Conservation (phyloP, 768 basidiomycete genomes). For the Crucibulum laeve region DNA sequence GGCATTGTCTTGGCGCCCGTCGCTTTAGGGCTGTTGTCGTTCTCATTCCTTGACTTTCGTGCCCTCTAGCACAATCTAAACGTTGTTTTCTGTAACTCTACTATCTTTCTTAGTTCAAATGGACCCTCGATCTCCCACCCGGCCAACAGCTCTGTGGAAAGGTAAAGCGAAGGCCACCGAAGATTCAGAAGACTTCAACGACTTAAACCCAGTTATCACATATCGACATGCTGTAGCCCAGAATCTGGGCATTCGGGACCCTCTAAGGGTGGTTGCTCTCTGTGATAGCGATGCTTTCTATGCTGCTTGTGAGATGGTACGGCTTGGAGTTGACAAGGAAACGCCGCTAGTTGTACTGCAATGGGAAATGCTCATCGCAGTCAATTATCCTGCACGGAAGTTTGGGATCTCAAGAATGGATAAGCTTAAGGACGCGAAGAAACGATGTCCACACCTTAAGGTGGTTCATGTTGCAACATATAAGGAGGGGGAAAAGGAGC, state of each 20-base stretch:
- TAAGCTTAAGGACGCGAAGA: conserved; percentile 75
- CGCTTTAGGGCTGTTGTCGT: too few relatives aligned
- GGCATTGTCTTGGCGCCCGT: too few relatives aligned
- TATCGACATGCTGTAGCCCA: conserved; percentile 74
- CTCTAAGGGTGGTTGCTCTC: conserved; percentile 80
- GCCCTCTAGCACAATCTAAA: too few relatives aligned
- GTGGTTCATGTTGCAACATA: conserved; percentile 96
- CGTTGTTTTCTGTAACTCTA: too few relatives aligned
- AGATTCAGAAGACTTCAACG: conserved; percentile 51
- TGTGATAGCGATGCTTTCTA: conserved; percentile 90
- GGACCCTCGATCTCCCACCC: too few relatives aligned
- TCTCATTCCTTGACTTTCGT: too few relatives aligned
- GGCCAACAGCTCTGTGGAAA: conserved; percentile 35
- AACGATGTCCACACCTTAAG: conserved; percentile 78
- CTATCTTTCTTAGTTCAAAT: too few relatives aligned
- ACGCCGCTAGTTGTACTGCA: conserved; percentile 80
- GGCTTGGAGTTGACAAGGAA: conserved; percentile 58
- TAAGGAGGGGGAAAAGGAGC: conserved; percentile 80
- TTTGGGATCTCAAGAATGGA: conserved; percentile 94
- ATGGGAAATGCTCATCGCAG: conserved; percentile 88
- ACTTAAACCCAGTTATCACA: conserved; percentile 65
- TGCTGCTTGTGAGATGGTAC: conserved; percentile 81
- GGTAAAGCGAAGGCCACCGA: conserved; percentile 48
- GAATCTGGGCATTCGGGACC: conserved; percentile 67
- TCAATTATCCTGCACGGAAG: conserved; percentile 92